Evolutionary conservation across 176 grass and related monocot species (phyloP), one percentile per base, ranked within the genome.

Genomic region (Miscanthus lutarioriparius): DNA sequence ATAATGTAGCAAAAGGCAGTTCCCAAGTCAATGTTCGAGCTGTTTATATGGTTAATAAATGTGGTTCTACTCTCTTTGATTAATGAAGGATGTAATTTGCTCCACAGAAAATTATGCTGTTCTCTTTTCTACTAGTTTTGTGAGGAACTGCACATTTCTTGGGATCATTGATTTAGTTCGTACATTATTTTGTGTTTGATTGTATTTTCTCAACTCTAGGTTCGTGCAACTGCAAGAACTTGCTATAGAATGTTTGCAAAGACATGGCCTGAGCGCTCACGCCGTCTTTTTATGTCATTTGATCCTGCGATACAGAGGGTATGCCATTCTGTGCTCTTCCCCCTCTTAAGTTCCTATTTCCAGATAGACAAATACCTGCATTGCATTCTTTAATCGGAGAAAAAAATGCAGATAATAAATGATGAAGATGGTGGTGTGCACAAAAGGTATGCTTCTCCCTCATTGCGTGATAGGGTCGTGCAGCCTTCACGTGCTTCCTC

Each of bases 381-480:
- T 67, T 80, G 41, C 75, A 70, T 32, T 82, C 44, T 80, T 43
- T 63, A 76, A 77, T 35, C 61, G 49, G 38, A 64, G 33, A 51
- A 70, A 61, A 61, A 65, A 81, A 79, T 87, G 66, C 87, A 99
- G 96, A 88, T 90, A 81, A 87, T 99, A 90, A 99, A 94, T 85
- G 96, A 99, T 79, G 96, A 99, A 91, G 96, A 96, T 78, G 96
- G 93, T 25, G 88, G 91, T 67, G 91, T 99, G 75, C 96, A 99
- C 82, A 99, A 94, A 87, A 88, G 96, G 75, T 86, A 96, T 85
- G 89, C 91, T 89, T 96, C 96, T 61, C 96, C 96, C n/a, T 91
- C 93, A 10, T 68, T 99, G 67, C 89, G 89, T 85, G 96, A 99
- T 76, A 99, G 86, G 85, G 93, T 87, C 47, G 75, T 22, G 63